These are phyloP conservation scores for Trichoderma sp. DNA, from an alignment of 2,329 filamentous ascomycete species.

Conservation along the genomic window DNA sequence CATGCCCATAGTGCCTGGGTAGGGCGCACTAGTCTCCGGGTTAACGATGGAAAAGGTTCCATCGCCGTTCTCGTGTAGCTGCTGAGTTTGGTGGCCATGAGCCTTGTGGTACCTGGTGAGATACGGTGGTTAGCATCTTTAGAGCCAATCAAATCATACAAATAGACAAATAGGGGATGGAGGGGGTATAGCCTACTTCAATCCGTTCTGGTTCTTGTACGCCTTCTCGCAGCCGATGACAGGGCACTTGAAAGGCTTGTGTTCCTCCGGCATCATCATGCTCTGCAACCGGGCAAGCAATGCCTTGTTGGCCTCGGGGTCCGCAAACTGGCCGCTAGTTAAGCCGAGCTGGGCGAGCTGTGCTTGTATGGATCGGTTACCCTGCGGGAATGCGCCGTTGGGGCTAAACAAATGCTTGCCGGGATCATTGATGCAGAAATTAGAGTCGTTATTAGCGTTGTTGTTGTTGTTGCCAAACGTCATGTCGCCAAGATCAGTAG, in stretches of 20 bases:
- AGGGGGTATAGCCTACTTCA: constrained; percentile 70
- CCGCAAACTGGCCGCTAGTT: constrained; percentile 73
- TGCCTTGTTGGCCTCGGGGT: constrained; percentile 69
- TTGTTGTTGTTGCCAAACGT: constrained; percentile 50
- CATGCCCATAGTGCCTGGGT: constrained; percentile 97
- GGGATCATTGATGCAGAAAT: constrained; percentile 81
- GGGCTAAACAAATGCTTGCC: constrained; percentile 91
- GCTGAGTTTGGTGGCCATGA: constrained; percentile 95
- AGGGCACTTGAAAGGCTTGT: constrained; percentile 96
- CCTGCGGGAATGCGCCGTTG: constrained; percentile 68
- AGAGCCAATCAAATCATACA: not conserved
- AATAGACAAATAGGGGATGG: no score
- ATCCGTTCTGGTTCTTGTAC: constrained; percentile 98
- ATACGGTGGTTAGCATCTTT: constrained; percentile 6
- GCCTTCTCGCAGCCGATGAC: constrained; percentile 99
- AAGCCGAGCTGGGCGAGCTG: constrained; percentile 73
- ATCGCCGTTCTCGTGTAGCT: constrained; percentile 93
- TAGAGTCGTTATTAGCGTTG: constrained; percentile 44
- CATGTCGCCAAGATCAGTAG: constrained; percentile 53
- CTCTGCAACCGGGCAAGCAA: constrained; percentile 59
- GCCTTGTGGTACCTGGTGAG: constrained; percentile 64
- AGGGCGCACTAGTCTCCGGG: constrained; percentile 88
- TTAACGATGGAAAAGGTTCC: constrained; percentile 98
- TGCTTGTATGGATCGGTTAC: constrained; percentile 65
- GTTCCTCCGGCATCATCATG: constrained; percentile 79